Evolutionary conservation across 441 rosid species (phyloP).

Genomic region (Pelargonium fulgidum): DNA sequence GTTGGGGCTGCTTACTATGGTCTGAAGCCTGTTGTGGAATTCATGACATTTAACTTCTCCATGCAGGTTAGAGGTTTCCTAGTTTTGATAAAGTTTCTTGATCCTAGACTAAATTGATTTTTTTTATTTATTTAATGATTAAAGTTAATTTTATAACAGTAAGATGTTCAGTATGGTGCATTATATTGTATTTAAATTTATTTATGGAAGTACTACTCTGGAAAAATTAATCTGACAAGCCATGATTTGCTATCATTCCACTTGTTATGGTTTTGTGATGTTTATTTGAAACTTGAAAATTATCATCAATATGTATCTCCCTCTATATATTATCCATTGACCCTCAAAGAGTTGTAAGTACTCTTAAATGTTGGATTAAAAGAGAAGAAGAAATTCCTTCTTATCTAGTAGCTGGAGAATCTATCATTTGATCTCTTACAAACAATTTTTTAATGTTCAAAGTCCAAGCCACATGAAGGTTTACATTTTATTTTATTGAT

Average conservation of each 20-base stretch:
- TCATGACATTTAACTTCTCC: slow-evolving; percentile 93
- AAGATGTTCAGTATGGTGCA: neutral
- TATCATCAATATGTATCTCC: too few species aligned
- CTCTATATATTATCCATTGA: too few species aligned
- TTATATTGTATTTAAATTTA: neutral
- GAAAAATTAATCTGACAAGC: too few species aligned
- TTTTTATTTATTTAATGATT: neutral
- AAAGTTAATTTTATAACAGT: neutral
- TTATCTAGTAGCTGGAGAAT: neutral
- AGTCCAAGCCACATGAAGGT: neutral
- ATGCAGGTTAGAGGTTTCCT: slow-evolving; percentile 56
- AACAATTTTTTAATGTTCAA: neutral
- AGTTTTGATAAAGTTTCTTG: neutral
- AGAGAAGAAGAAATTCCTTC: neutral
- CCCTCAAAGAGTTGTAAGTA: too few species aligned
- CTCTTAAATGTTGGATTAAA: too few species aligned
- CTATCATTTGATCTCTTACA: neutral
- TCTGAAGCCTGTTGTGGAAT: slow-evolving; percentile 79
- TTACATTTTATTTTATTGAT: neutral
- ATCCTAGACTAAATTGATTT: neutral
- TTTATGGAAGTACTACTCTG: neutral
- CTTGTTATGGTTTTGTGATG: too few species aligned
- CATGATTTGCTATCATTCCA: too few species aligned
- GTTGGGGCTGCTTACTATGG: slow-evolving; percentile 97
- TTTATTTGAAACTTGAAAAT: too few species aligned